Evolutionary conservation across 140 eudicot genomes (phyloP).

Genomic region (Flaveria floridana): DNA sequence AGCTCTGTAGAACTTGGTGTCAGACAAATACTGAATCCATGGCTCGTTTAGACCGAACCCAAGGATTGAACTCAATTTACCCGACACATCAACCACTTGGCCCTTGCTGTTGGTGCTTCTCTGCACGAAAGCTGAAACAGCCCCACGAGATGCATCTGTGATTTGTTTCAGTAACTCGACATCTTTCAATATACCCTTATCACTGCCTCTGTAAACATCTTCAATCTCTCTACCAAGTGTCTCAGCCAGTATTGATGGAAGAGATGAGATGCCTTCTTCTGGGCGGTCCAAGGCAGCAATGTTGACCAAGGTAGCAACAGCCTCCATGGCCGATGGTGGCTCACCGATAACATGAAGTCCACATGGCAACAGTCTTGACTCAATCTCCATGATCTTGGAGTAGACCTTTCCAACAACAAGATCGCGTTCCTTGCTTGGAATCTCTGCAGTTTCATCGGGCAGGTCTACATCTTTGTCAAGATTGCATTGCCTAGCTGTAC

Average conservation of each 20-base stretch:
- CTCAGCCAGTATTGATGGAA: conserved; percentile 82
- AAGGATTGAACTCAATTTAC: conserved; percentile 59
- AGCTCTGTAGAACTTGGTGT: conserved; percentile 81
- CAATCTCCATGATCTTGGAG: conserved; percentile 98
- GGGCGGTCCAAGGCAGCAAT: conserved; percentile 97
- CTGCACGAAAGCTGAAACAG: conserved; percentile 77
- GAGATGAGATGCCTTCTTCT: conserved; percentile 73
- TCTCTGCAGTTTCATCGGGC: conserved; percentile 83
- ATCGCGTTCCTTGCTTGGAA: conserved; percentile 74
- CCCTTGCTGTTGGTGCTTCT: conserved; percentile 78
- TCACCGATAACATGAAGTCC: conserved; percentile 97
- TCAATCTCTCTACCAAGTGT: conserved; percentile 86
- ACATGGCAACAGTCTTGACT: conserved; percentile 89
- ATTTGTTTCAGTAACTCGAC: conserved; percentile 81
- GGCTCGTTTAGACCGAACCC: conserved; percentile 96
- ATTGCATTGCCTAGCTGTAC: conserved; percentile 96
- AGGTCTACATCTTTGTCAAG: conserved; percentile 98
- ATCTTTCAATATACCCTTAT: conserved; percentile 80
- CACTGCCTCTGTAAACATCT: conserved; percentile 86
- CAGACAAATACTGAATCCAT: conserved; percentile 82
- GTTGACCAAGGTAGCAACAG: conserved; percentile 91
- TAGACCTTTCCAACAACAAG: conserved; percentile 93
- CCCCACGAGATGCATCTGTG: conserved; percentile 92
- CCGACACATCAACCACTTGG: conserved; percentile 76
- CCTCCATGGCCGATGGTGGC: conserved; percentile 99